A percentile compares a stretch with the other conserved stretches of the same genome.
Conservation (phyloP, 2,329 filamentous ascomycete species). For the Aspergillus proliferans region DNA sequence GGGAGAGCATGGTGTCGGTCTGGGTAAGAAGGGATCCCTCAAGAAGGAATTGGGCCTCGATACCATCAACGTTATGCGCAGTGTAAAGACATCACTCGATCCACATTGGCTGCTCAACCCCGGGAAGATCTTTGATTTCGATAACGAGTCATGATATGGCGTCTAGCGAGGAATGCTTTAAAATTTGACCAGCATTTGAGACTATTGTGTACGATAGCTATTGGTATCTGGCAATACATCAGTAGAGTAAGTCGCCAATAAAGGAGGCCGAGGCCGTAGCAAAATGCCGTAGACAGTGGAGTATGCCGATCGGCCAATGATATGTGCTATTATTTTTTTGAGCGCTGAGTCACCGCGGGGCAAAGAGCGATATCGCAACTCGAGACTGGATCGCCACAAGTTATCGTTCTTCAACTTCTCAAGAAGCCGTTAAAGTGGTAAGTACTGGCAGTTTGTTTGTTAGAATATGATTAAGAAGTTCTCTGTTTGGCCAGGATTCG, state of each 20-base stretch:
- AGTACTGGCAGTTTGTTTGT: slow-evolving; percentile 9
- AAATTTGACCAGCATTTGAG: no score
- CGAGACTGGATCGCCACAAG: slow-evolving; percentile 14
- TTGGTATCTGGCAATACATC: no score
- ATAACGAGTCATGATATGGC: slow-evolving; percentile 4
- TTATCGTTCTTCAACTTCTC: slow-evolving; percentile 11
- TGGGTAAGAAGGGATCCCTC: slow-evolving; percentile 78
- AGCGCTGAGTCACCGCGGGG: slow-evolving; percentile 21
- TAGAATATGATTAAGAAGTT: neutral
- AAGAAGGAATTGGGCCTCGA: slow-evolving; percentile 72
- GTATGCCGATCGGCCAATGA: neutral
- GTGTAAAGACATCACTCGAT: slow-evolving; percentile 75
- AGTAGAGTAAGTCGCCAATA: no score
- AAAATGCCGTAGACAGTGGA: neutral
- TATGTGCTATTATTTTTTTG: neutral
- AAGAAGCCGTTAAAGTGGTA: slow-evolving; percentile 13
- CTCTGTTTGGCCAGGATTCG: neutral
- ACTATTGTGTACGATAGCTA: no score
- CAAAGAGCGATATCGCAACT: slow-evolving; percentile 28
- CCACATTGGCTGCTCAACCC: slow-evolving; percentile 87
- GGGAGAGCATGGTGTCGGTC: slow-evolving; percentile 78
- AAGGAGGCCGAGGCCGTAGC: no score
- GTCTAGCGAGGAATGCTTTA: neutral
- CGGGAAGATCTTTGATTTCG: slow-evolving; percentile 77
- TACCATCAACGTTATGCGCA: slow-evolving; percentile 77